phyloP scores from a whole-genome alignment of 2,329 filamentous ascomycete species.

The Fusarium sambucinum region DNA sequence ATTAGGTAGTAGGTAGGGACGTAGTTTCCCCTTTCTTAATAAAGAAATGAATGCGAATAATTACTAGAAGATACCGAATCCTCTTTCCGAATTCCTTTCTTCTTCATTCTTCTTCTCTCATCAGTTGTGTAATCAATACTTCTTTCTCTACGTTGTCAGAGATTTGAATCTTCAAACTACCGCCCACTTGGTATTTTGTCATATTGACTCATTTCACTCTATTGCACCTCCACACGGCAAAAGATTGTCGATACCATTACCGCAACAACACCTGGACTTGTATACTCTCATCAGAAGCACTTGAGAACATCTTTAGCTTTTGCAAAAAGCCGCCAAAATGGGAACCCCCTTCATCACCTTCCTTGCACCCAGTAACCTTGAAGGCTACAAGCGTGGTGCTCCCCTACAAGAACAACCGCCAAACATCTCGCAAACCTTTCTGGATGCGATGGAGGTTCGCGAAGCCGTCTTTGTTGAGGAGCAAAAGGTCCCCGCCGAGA shows the following conservation, averaged over 20 bases:
- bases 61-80: neutral
- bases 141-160: neutral
- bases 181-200: slow-evolving; percentile 14
- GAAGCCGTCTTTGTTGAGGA: slow-evolving; percentile 71
- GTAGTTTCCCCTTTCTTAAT: slow-evolving; percentile 4
- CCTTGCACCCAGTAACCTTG: slow-evolving; percentile 63
- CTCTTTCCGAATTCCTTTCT: neutral
- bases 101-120: neutral
- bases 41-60: neutral
- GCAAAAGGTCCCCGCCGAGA: slow-evolving; percentile 69
- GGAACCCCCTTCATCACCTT: slow-evolving; percentile 63
- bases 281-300: neutral
- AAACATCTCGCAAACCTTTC: slow-evolving; percentile 66
- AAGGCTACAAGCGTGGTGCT: slow-evolving; percentile 58
- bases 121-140: neutral
- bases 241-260: neutral
- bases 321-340: slow-evolving; percentile 51
- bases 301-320: neutral
- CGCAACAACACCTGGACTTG: neutral
- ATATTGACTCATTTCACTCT: neutral
- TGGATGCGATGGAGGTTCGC: slow-evolving; percentile 73
- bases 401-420: slow-evolving; percentile 59
- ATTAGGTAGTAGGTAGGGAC: neutral
- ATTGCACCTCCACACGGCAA: neutral
- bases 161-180: neutral